Evolutionary conservation across 306 rosid genomes (phyloP).

Genomic region (Calophaca sinica): DNA sequence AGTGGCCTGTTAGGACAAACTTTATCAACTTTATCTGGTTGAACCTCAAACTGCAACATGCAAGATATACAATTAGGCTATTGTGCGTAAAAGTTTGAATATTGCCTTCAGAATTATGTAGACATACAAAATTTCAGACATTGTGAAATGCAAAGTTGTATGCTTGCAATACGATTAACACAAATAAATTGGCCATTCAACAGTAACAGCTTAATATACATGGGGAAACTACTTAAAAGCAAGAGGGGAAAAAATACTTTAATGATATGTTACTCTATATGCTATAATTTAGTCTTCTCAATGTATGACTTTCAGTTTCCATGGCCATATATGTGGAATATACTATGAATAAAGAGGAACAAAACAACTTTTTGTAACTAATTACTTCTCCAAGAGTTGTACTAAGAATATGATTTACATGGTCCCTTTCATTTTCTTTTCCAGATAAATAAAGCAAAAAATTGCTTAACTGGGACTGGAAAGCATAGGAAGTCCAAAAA

Average conservation of each 20-base stretch:
- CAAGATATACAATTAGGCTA: constrained; percentile 27
- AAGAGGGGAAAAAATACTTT: not conserved
- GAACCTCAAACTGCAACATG: constrained; percentile 66
- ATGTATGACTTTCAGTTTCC: not conserved
- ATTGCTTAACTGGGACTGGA: not conserved
- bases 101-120: constrained; percentile 1
- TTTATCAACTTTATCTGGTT: constrained; percentile 61
- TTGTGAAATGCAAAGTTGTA: not conserved
- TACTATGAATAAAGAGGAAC: too few relatives aligned
- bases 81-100: not conserved
- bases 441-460: not conserved
- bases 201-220: not conserved
- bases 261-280: not conserved
- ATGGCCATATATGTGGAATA: not conserved
- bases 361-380: not conserved
- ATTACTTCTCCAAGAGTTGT: not conserved
- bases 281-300: not conserved
- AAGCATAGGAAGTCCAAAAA: not conserved
- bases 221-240: constrained; percentile 9
- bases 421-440: not conserved
- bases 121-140: constrained; percentile 1
- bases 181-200: constrained; percentile 11
- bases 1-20: constrained; percentile 74
- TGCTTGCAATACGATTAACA: constrained; percentile 20
- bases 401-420: not conserved